Conservation (phyloP, 306 rosid species). For the Dryas alaskensis region DNA sequence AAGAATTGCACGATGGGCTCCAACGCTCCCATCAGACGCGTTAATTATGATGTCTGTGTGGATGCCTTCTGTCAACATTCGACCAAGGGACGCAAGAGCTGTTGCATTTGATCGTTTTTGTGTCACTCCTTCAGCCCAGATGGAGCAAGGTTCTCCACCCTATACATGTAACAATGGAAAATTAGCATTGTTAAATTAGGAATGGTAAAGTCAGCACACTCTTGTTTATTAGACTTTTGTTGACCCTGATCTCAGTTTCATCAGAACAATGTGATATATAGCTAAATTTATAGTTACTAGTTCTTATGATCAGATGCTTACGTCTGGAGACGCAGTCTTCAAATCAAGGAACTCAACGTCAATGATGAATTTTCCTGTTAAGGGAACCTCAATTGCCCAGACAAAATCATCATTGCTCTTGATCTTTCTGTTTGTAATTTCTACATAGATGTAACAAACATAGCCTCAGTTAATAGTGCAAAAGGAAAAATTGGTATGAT, state of each 20-base stretch:
- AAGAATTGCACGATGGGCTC: constrained; percentile 94
- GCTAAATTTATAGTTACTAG: background rate
- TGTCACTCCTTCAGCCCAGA: constrained; percentile 67
- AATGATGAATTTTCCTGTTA: constrained; percentile 89
- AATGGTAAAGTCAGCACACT: constrained; percentile 5
- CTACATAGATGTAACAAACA: constrained; percentile 38
- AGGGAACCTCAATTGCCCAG: constrained; percentile 91
- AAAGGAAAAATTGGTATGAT: background rate
- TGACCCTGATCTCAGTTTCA: background rate
- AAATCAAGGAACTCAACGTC: constrained; percentile 94
- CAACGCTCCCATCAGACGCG: constrained; percentile 76
- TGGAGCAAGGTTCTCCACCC: constrained; percentile 84
- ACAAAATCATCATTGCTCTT: constrained; percentile 85
- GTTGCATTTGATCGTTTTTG: constrained; percentile 56
- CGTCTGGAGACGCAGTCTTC: constrained; percentile 67
- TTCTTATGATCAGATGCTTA: constrained; percentile 25
- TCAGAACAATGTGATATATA: background rate
- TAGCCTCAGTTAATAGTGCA: background rate
- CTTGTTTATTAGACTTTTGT: background rate
- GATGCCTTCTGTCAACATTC: constrained; percentile 79
- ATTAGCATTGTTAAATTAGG: constrained; percentile 5
- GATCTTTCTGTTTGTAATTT: constrained; percentile 66
- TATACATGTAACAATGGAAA: constrained; percentile 20
- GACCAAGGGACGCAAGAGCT: constrained; percentile 65
- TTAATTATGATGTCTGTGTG: constrained; percentile 86